These are phyloP conservation scores for Knufia fluminis DNA, from an alignment of 2,329 filamentous ascomycete genomes.

Conservation along the genomic window DNA sequence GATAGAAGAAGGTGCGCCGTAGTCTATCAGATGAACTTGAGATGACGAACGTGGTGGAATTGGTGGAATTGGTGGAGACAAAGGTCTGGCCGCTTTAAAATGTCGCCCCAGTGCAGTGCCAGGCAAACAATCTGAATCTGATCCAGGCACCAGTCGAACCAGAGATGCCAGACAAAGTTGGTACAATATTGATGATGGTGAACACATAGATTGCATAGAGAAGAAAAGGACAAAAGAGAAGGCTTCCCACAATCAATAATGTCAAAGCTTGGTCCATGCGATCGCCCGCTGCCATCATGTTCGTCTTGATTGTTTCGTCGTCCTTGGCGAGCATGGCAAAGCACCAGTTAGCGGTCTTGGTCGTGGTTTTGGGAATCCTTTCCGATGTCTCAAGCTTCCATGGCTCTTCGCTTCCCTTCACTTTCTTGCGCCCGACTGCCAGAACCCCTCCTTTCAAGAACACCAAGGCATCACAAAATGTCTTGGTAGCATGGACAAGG, in stretches of 20 bases:
- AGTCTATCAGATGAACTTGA: not conserved
- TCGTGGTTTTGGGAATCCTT: not conserved
- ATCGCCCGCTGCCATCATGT: not conserved
- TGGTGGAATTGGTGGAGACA: not conserved
- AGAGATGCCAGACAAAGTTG: too few species aligned
- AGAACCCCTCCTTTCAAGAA: not conserved
- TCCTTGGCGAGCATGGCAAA: not conserved
- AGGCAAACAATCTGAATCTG: too few species aligned
- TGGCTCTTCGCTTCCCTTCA: conserved; percentile 3
- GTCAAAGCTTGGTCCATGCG: not conserved
- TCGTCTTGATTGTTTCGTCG: not conserved
- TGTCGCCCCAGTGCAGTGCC: too few species aligned
- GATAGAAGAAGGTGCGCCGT: not conserved
- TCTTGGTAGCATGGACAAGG: not conserved
- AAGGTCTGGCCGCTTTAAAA: too few species aligned
- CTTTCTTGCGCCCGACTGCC: not conserved
- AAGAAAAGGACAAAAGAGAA: not conserved
- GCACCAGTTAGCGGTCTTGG: not conserved
- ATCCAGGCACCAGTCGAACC: not conserved
- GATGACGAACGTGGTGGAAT: conserved; percentile 8
- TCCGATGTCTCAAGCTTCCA: not conserved
- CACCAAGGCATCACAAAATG: not conserved
- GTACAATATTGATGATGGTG: not conserved
- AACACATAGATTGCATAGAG: not conserved
- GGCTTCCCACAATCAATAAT: too few species aligned